Evolutionary conservation across 2,329 filamentous ascomycete genomes (phyloP), one percentile per base, ranked within the genome.

Genomic region (Penicillium brevicompactum): DNA sequence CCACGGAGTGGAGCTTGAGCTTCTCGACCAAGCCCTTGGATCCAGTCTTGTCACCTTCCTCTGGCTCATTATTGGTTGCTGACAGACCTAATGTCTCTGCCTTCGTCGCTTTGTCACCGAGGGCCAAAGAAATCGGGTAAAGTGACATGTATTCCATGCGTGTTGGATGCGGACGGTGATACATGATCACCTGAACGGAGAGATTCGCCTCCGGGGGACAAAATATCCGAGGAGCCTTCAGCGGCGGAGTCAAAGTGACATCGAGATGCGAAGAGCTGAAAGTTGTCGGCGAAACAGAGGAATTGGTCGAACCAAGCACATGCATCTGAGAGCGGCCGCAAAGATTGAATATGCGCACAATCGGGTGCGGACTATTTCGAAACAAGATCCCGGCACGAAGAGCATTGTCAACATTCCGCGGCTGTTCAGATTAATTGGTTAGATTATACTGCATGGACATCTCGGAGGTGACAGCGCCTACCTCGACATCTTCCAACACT

Each of bases 121-220:
- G 79, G 0, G 92, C 92, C 41, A 99, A 81, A 0, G 92, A 88
- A 49, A 99, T 97, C 0, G 94, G 93, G 27, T 86, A 84, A 18
- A 97, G 80, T 1, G 94, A 99, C 64, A 97, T 88, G 73, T 97
- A 99, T 74, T 99, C 93, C 94, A 99, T 97, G 52, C 87, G 85
- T 31, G 83, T 86, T 0, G 94, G 93, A 53, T 89, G 84, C 1
- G 94, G 94, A 45, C 92, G 83, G 66, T 96, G 87, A 74, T 95
- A 99, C 54, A 95, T 81, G 55, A 97, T 89, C 43, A 97, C 84
- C 70, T 99, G 94, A 44, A 96, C 85, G 44, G 87, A 91, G 18
- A 89, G 81, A 5, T 86, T 85, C 58, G 84, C 83, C 46, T 87
- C 82, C 55, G 73, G 62, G 1, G 83, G 81, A 61, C 90, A 95